Conservation (phyloP, 257 asterid genomes). For the Solanum rostratum region DNA sequence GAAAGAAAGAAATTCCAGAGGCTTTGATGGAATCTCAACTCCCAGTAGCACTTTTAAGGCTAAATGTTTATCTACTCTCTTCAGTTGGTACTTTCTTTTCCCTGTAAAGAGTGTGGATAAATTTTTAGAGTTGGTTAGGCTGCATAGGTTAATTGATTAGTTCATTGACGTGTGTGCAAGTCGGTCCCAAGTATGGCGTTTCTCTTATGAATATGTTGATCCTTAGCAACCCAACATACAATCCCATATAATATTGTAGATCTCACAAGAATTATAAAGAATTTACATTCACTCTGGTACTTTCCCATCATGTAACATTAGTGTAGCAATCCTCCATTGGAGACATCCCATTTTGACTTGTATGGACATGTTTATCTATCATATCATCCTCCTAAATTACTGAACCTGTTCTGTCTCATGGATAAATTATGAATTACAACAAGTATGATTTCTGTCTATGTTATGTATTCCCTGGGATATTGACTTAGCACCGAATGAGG, state of each 20-base stretch:
- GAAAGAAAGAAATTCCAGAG: no score
- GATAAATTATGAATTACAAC: no score
- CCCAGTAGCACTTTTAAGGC: no score
- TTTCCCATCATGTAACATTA: neutral
- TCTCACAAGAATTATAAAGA: neutral
- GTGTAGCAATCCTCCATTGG: neutral
- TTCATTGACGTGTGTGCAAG: neutral
- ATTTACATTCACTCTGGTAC: neutral
- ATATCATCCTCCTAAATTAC: neutral
- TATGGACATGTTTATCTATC: neutral
- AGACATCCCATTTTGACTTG: neutral
- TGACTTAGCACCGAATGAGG: no score
- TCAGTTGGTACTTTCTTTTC: no score
- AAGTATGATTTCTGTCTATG: no score
- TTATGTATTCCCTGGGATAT: no score
- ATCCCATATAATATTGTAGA: neutral
- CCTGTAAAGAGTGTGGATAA: no score
- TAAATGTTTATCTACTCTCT: no score
- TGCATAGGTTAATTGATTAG: neutral
- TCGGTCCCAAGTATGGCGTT: neutral
- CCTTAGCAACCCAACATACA: neutral
- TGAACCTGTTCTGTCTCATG: no score
- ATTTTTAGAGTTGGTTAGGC: no score
- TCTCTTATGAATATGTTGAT: neutral
- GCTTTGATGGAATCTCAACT: no score